Evolutionary conservation across 192 early-diverging fungal genomes (phyloP), one percentile per base, ranked within the genome.

Genomic region (Coemansia sp.): DNA sequence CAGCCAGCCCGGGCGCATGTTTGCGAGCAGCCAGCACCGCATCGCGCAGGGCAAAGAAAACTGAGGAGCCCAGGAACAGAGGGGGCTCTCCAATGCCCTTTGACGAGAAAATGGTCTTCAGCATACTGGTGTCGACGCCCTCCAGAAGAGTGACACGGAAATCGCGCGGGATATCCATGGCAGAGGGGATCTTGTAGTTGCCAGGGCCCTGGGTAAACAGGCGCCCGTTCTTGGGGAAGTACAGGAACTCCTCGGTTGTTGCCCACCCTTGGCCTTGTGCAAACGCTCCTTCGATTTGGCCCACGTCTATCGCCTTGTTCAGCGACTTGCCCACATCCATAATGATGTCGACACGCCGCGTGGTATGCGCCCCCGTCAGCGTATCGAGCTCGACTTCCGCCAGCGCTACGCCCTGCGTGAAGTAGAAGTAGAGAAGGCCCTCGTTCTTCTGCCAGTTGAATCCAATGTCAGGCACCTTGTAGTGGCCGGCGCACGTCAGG

Each of bases 41-140:
- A 34, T 95, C 87, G 0, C 89, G 72, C 45, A 95, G 84, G 12
- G 94, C 92, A 76, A 87, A 93, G 49, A 90, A 88, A 4, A 92
- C 91, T 3, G 87, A 85, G 0, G 87, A 67, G 7, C 92, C 94
- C 29, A 95, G 66, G 79, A 94, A 95, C 59, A 95, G 74, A 37
- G 94, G 94, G 28, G 92, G 94, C 67, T 94, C 93, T 9, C 92
- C 93, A 43, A 94, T 89, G 52, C 91, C 93, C 84, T 93, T 94
- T 45, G 86, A 87, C 49, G 88, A 88, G 66, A 89, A 89, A 40
- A 95, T 87, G 26, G 92, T 93, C 63, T 88, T 87, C 25, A 91
- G 79, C 43, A 76, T 59, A 1, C 74, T 74, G 57, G 87, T 86
- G 4, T 71, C 66, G 0, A 80, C 77, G 43, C 79, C 79, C 72